A percentile compares a stretch with the other conserved stretches of the same genome.
Evolutionary conservation across 495 filamentous ascomycete species (phyloP).

Genomic region (Xylaria grammica): DNA sequence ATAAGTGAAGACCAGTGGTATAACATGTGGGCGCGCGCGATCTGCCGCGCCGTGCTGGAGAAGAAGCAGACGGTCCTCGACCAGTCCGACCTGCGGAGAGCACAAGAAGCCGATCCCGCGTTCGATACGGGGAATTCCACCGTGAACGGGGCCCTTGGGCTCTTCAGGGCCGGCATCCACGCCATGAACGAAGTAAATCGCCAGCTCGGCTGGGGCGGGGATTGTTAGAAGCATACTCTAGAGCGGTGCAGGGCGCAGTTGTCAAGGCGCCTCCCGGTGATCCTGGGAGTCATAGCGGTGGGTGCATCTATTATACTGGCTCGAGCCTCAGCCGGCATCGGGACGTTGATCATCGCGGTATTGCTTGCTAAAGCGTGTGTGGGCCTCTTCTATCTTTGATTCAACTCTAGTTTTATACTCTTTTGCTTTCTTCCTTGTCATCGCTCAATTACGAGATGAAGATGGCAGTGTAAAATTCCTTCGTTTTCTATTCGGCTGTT

Average conservation of each 20-base stretch:
- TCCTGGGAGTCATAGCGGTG: not conserved
- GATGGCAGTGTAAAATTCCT: not conserved
- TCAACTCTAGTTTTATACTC: constrained; percentile 13
- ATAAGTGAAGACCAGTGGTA: constrained; percentile 54
- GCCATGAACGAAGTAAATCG: constrained; percentile 53
- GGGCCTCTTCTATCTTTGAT: not conserved
- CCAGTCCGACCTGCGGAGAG: constrained; percentile 46
- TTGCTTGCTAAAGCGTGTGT: constrained; percentile 6
- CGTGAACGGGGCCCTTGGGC: constrained; percentile 37
- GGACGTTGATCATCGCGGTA: not conserved
- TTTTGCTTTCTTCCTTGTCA: not conserved
- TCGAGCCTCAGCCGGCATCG: constrained; percentile 9
- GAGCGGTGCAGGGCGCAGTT: not conserved
- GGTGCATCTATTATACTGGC: not conserved
- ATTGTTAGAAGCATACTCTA: constrained; percentile 30
- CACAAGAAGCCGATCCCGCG: constrained; percentile 39
- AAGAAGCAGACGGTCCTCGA: constrained; percentile 45
- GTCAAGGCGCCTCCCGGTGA: not conserved
- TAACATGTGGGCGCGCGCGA: constrained; percentile 52
- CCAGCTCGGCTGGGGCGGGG: constrained; percentile 52
- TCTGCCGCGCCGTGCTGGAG: constrained; percentile 47
- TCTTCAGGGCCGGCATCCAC: constrained; percentile 44
- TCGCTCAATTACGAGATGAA: not conserved
- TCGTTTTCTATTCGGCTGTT: too few species aligned
- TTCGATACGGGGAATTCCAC: constrained; percentile 26